Conservation (phyloP, 768 basidiomycete genomes). For the Boletus vinaceobasis region DNA sequence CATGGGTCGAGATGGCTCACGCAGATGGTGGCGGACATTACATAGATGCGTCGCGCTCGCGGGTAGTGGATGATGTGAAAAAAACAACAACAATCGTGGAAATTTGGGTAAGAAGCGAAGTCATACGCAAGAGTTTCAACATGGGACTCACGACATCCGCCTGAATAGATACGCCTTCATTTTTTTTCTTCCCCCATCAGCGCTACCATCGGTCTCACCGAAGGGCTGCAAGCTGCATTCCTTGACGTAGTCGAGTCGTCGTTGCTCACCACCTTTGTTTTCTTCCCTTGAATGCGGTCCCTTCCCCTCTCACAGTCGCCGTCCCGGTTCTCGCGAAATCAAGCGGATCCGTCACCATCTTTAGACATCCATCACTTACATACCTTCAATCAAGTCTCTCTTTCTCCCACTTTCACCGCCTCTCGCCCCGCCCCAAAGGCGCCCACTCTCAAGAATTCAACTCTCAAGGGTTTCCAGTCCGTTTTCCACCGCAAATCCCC, state of each 20-base stretch:
- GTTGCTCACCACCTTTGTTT: neutral
- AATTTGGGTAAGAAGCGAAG: neutral
- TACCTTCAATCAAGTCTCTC: conserved; percentile 26
- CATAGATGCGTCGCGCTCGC: neutral
- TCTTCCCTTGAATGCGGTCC: conserved; percentile 32
- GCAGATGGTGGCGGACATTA: neutral
- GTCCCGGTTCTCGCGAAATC: conserved; percentile 41
- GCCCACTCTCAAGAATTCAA: conserved; percentile 33
- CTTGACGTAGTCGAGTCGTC: neutral
- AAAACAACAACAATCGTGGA: neutral
- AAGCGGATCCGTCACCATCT: conserved; percentile 32
- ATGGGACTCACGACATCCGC: neutral
- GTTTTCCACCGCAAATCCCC: conserved; percentile 49
- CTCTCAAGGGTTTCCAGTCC: conserved; percentile 43
- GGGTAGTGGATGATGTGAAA: neutral
- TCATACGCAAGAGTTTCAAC: conserved; percentile 1
- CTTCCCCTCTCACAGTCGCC: conserved; percentile 22
- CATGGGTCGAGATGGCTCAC: neutral
- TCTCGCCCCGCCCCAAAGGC: conserved; percentile 32
- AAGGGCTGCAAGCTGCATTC: neutral
- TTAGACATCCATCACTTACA: conserved; percentile 30
- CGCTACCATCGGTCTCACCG: neutral
- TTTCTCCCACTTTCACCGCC: conserved; percentile 44
- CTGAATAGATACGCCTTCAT: neutral
- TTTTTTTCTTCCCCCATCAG: neutral